Base-by-base conservation (phyloP, 768 basidiomycete genomes). In the Jaapia argillacea region DNA sequence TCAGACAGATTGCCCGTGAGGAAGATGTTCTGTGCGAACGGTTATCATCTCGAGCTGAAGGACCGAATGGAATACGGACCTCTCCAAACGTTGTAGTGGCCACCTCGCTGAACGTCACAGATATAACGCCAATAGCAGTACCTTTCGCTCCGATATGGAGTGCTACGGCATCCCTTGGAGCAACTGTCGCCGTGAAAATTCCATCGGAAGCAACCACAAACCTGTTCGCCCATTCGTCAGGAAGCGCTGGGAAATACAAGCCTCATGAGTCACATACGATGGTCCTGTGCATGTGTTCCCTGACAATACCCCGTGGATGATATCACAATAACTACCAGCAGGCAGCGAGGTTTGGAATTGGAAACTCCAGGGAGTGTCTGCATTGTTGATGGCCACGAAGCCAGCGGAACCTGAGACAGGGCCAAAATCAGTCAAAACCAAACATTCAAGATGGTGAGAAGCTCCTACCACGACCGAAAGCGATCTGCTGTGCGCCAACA, bases 331-430 rank as follows among this genome's bases (percentile, higher is more conserved):
- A 4, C 55, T 53, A 1, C 75, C 77, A 24, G 54, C 65, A 0
- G 76, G 64, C 13, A 80, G 54, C 1, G 70, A 66, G 0, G 77
- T 79, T 22, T 57, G 57, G 53, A 79, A 79, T 0, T 69, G 69
- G 0, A 65, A 42, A 5, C 48, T 71, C 77, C 79, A 80, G 0
- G 62, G 49, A 6, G 61, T 60, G 44, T 75, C 70, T 4, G 58
- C 71, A 44, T 79, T 79, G 54, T 80, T 79, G 46, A 80, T 80
- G 1, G 68, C 76, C 2, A 78, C 69, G 44, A 72, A 77, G 6
- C 77, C 77, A 39, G 57, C 52, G 1, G 71, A 56, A 22, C 74
- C 74, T 75, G 41, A 13, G 31, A 33, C 10, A 38, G 20, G 13
- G 12, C 13, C 10, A 44, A 24, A 12, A 27, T 41, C 40, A 41